Evolutionary conservation across 305 asterid species (phyloP).

Genomic region (Fraxinus dipetala): DNA sequence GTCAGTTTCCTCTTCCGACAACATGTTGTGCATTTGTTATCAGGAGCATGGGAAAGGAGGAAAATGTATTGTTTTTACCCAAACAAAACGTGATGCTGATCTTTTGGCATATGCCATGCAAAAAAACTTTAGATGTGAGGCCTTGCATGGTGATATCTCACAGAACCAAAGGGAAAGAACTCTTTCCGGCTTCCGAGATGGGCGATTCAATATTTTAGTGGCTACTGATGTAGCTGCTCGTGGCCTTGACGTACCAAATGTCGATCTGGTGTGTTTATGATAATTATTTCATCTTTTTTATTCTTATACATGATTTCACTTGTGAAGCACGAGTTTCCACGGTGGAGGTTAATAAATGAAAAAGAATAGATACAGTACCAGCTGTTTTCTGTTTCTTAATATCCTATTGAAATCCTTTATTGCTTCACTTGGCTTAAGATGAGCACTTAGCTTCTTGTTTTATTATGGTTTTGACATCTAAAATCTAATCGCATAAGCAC

Average conservation of each 20-base stretch:
- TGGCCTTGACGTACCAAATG: constrained; percentile 96
- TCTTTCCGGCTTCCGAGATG: constrained; percentile 73
- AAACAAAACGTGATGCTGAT: constrained; percentile 97
- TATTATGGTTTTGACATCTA: not conserved
- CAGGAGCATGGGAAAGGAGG: constrained; percentile 95
- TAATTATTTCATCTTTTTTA: constrained; percentile 26
- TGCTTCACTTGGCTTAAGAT: not conserved
- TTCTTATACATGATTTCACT: not conserved
- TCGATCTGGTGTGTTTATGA: constrained; percentile 62
- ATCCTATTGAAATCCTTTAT: not conserved
- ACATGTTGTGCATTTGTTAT: constrained; percentile 16
- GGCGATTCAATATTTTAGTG: constrained; percentile 61
- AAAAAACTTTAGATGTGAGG: constrained; percentile 67
- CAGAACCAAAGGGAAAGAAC: constrained; percentile 88
- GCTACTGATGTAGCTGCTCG: constrained; percentile 97
- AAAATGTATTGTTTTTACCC: constrained; percentile 82
- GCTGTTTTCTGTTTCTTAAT: not conserved
- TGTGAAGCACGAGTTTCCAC: not conserved
- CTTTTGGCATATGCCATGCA: constrained; percentile 62
- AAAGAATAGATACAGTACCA: constrained; percentile 4
- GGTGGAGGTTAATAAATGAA: not conserved
- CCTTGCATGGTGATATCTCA: constrained; percentile 90
- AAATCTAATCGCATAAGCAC: not conserved
- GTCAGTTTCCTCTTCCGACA: not conserved
- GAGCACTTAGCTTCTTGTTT: not conserved